Evolutionary conservation across 148 eudicot species (phyloP).

Genomic region (Silene conica): DNA sequence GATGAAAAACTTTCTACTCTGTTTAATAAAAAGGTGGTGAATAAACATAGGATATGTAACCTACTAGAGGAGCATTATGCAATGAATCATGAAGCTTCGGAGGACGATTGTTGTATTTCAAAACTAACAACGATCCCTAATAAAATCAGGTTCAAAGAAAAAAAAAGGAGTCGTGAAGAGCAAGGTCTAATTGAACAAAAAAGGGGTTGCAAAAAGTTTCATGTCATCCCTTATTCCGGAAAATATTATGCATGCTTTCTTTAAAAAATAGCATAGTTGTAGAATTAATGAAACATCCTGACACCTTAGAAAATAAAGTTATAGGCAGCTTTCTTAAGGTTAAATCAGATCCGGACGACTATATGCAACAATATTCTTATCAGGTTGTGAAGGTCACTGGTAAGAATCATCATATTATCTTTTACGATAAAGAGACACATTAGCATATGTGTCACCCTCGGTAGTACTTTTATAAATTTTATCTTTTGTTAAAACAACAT

Average conservation of each 20-base stretch:
- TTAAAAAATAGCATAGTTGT: slow-evolving; percentile 25
- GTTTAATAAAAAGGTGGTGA: slow-evolving; percentile 24
- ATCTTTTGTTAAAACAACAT: not conserved
- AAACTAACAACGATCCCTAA: slow-evolving; percentile 1
- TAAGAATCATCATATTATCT: slow-evolving; percentile 6
- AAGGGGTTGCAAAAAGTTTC: slow-evolving; percentile 13
- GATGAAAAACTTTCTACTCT: slow-evolving; percentile 20
- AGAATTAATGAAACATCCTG: slow-evolving; percentile 20
- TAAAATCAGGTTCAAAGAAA: slow-evolving; percentile 18
- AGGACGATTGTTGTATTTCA: slow-evolving; percentile 18
- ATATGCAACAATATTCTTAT: slow-evolving; percentile 23
- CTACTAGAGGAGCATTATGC: slow-evolving; percentile 24
- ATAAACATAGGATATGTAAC: slow-evolving; percentile 18
- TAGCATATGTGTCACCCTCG: too few relatives aligned
- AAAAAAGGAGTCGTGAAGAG: not conserved
- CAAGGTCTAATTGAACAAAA: not conserved
- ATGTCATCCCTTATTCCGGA: slow-evolving; percentile 25
- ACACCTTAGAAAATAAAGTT: slow-evolving; percentile 20
- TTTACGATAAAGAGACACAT: too few relatives aligned
- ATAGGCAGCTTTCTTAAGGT: slow-evolving; percentile 31
- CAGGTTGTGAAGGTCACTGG: slow-evolving; percentile 35
- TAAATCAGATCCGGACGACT: slow-evolving; percentile 31
- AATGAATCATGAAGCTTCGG: slow-evolving; percentile 9
- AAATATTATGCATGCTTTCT: slow-evolving; percentile 27
- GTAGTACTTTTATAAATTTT: too few relatives aligned